Evolutionary conservation across 164 flowering plant genomes (phyloP), one percentile per base, ranked within the genome.

Genomic region (Saururus chinensis): DNA sequence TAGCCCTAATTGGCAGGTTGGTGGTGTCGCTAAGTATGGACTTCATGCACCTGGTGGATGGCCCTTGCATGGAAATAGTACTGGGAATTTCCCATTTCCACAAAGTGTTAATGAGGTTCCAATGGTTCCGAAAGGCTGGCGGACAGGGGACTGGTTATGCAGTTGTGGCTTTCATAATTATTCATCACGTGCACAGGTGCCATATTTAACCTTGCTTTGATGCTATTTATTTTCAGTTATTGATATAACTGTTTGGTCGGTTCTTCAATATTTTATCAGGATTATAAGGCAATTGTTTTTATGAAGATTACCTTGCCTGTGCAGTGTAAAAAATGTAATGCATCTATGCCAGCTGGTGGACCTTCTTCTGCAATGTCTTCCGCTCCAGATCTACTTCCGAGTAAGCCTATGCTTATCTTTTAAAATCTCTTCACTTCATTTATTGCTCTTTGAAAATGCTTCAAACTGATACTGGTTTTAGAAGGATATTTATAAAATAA

Each of bases 261-360:
- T 7, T 4, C 2, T 10, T 19, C 19, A 19, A 20, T 20, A 19
- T 20, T 19, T 53, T 52, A 19, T 53, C 26, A 10, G 9, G 22
- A 53, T 23, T 12, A 60, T 7, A 22, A 56, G 42, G 16, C 57
- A 19, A 55, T 24, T 60, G 62, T 63, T 35, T 66, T 65, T 54
- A 49, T 17, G 30, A n/a, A 48, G 37, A 52, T 19, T 30, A 8
- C 25, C 25, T 20, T 60, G 59, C 65, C 1, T 66, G 65, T 79
- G 76, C 83, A 92, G 98, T 92, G 98, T 80, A 92, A 89, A 73
- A 87, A 84, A 60, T 92, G 98, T 82, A 81, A 83, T 80, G 86
- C 87, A 57, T 69, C 85, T 64, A 22, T 73, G 42, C 85, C 95
- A 41, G 76, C 82, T 61, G 80, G 79, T 72, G 71, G 64, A 41